Conservation (phyloP, 768 basidiomycete genomes). For the Psilocybe tampanensis region DNA sequence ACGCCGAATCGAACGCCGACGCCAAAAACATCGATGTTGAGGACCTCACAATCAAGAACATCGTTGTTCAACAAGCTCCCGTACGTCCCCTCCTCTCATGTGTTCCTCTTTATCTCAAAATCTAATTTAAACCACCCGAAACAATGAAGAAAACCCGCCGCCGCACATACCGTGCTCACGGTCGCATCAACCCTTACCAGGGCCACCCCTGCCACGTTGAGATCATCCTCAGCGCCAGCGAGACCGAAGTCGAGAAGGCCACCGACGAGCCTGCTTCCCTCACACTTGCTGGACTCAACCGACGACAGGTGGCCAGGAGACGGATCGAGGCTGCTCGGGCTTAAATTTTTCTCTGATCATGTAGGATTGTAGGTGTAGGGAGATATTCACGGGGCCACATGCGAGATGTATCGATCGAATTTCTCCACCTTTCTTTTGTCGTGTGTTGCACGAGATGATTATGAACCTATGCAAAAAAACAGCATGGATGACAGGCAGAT, state of each 20-base stretch:
- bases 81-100: constrained; percentile 50
- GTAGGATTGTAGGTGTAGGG: constrained; percentile 6
- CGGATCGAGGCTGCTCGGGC: constrained; percentile 83
- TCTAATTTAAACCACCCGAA: no score
- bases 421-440: background rate
- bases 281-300: constrained; percentile 71
- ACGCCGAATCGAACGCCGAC: constrained; percentile 98
- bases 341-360: constrained; percentile 33
- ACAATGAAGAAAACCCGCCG: constrained; percentile 99
- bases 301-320: constrained; percentile 84
- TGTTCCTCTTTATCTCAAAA: no score
- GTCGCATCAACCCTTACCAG: constrained; percentile 99
- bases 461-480: constrained; percentile 1
- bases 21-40: constrained; percentile 95
- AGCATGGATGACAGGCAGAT: no score
- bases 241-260: constrained; percentile 87
- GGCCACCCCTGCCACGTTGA: constrained; percentile 98
- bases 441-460: constrained; percentile 1
- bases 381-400: constrained; percentile 3
- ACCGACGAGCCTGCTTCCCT: constrained; percentile 70
- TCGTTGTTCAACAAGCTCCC: constrained; percentile 98
- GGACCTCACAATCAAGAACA: constrained; percentile 93
- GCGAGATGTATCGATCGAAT: constrained; percentile 1
- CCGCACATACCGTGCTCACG: constrained; percentile 97
- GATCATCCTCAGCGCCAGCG: constrained; percentile 81